Base-by-base conservation (phyloP, 495 filamentous ascomycete genomes). In the Penicillium arizonense region DNA sequence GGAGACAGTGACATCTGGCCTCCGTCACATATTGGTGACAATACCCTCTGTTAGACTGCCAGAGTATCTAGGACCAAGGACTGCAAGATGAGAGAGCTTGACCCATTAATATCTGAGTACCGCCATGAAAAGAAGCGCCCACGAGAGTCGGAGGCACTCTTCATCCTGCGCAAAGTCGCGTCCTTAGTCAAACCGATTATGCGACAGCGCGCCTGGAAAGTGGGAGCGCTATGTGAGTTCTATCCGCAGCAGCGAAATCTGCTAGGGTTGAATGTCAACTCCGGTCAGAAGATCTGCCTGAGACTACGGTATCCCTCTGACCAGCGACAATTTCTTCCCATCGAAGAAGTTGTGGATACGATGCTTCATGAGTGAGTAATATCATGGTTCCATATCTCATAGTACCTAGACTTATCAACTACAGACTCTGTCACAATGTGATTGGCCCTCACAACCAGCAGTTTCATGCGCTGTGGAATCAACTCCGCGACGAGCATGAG, bases 141-240 rank as follows among this genome's bases (percentile, higher is more conserved):
- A 0, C 80, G 87, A 6, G 83, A 88, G 52, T 77, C 85, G 9
- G 89, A 95, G 53, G 94, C 92, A n/a, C 77, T 97, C 11, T 75
- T 83, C n/a, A 82, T 82, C 37, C 78, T 97, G 11, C 87, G 83
- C 54, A 92, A 90, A 68, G 77, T 96, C 20, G 90, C 91, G 14
- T 94, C 90, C 11, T 68, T 96, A 12, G 92, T 97, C 38, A 98
- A 96, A 68, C 94, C 94, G 12, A 88, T 98, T 47, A 97, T 97
- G 93, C 77, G 89, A 55, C 89, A 88, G 44, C 80, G 90, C 38
- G 77, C 76, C 21, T 98, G 91, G 89, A 86, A 71, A 55, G 89
- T 98, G 18, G 81, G 82, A 6, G 82, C 86, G 36, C 81, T 98
- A 13, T 82, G 82, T 23, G 94, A 97, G 67, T 95, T 98, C 69